These are phyloP conservation scores for Paramarasmius palmivorus DNA, from an alignment of 1,284 basidiomycete genomes.

Conservation along the genomic window DNA sequence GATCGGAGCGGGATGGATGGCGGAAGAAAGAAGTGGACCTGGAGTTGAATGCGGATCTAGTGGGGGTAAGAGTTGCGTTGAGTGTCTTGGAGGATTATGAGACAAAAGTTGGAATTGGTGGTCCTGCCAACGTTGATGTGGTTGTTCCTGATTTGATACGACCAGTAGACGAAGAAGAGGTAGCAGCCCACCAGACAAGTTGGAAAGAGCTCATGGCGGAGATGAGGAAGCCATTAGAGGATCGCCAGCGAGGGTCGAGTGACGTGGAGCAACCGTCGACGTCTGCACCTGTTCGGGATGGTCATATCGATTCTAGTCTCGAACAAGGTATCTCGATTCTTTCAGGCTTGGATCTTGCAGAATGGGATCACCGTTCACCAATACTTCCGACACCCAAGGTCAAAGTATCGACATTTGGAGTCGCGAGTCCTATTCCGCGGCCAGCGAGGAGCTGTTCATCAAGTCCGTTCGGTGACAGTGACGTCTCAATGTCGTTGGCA, in stretches of 20 bases:
- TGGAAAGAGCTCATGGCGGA: constrained; percentile 34
- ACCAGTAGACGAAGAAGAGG: constrained; percentile 26
- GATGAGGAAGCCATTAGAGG: constrained; percentile 19
- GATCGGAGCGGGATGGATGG: no score
- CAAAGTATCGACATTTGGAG: constrained; percentile 24
- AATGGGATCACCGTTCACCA: constrained; percentile 33
- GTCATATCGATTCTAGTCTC: constrained; percentile 19
- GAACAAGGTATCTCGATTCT: constrained; percentile 34
- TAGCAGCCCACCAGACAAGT: constrained; percentile 25
- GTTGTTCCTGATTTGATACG: constrained; percentile 5
- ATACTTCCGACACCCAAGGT: constrained; percentile 39
- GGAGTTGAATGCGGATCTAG: constrained; percentile 32
- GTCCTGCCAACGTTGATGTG: background rate
- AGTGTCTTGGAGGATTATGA: constrained; percentile 35
- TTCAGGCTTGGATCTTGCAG: constrained; percentile 34
- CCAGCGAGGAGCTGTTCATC: constrained; percentile 18
- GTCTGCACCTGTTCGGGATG: constrained; percentile 18
- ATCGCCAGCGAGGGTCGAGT: background rate
- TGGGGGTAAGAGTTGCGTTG: constrained; percentile 31
- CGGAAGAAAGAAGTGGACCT: constrained; percentile 15
- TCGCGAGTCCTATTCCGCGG: constrained; percentile 21
- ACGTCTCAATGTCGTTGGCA: constrained; percentile 41
- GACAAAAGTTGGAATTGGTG: constrained; percentile 28
- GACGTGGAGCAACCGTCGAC: constrained; percentile 8
- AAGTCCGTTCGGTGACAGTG: constrained; percentile 35